A percentile compares a stretch with the other conserved stretches of the same genome.
Conservation (phyloP, 495 filamentous ascomycete genomes). For the Penicillium arizonense region DNA sequence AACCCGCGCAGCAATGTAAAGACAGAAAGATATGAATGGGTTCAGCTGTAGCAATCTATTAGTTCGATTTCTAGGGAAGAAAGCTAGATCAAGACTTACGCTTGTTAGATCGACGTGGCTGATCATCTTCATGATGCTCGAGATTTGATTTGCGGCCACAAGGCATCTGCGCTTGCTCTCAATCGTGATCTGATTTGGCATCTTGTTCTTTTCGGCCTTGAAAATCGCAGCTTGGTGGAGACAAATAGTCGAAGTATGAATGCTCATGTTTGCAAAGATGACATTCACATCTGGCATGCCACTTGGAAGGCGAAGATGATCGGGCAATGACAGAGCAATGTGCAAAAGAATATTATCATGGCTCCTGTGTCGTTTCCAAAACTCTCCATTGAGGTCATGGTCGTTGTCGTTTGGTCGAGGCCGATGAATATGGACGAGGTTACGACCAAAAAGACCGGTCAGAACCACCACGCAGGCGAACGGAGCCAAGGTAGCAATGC, state of each 20-base stretch:
- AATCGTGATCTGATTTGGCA: slow-evolving; percentile 71
- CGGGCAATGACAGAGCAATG: slow-evolving; percentile 78
- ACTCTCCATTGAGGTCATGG: slow-evolving; percentile 86
- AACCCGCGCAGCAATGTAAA: slow-evolving; percentile 92
- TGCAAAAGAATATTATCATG: slow-evolving; percentile 90
- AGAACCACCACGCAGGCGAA: slow-evolving; percentile 82
- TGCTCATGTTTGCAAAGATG: slow-evolving; percentile 94
- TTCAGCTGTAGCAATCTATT: slow-evolving; percentile 67
- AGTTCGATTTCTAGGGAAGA: slow-evolving; percentile 12
- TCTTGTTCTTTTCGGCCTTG: slow-evolving; percentile 87
- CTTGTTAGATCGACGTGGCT: slow-evolving; percentile 81
- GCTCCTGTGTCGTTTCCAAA: slow-evolving; percentile 89
- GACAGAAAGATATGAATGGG: slow-evolving; percentile 91
- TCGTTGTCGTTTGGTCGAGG: slow-evolving; percentile 81
- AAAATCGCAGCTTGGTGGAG: slow-evolving; percentile 97
- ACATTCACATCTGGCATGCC: slow-evolving; percentile 80
- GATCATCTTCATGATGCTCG: slow-evolving; percentile 95
- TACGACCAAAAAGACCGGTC: slow-evolving; percentile 89
- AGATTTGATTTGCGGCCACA: slow-evolving; percentile 89
- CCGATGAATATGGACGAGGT: slow-evolving; percentile 89
- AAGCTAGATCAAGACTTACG: slow-evolving; percentile 52
- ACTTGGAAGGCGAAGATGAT: slow-evolving; percentile 75
- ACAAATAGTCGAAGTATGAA: slow-evolving; percentile 95
- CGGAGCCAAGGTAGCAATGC: slow-evolving; percentile 67
- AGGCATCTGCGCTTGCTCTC: slow-evolving; percentile 94